Conservation (phyloP, 345 rosid species). For the Diplotaxis tenuifolia region DNA sequence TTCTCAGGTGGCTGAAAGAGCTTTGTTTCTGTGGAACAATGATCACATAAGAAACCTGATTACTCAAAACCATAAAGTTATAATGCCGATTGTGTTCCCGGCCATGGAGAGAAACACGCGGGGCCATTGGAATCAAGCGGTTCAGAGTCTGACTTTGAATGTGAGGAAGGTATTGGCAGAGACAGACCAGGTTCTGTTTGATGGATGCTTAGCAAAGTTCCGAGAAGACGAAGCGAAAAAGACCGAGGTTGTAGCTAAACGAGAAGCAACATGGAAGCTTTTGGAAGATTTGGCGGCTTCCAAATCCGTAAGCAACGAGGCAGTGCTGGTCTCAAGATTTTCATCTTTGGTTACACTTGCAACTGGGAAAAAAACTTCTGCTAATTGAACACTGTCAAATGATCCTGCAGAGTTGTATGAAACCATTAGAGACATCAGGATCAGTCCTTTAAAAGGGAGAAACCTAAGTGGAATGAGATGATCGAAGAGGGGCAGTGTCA, state of each 20-base stretch:
- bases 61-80: not conserved
- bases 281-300: not conserved
- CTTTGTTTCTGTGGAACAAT: not conserved
- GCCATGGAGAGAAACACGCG: not conserved
- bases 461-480: not conserved
- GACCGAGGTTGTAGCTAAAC: not conserved
- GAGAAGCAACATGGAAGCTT: not conserved
- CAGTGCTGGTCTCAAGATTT: slow-evolving; percentile 19
- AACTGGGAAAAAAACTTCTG: slow-evolving; percentile 18
- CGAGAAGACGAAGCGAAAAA: not conserved
- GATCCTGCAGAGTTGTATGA: not conserved
- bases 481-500: not conserved
- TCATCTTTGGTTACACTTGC: slow-evolving; percentile 49
- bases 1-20: not conserved
- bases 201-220: not conserved
- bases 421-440: not conserved
- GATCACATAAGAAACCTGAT: not conserved
- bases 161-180: not conserved
- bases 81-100: not conserved
- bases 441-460: not conserved
- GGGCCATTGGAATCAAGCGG: not conserved
- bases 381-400: slow-evolving; percentile 37
- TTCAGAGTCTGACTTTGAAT: not conserved
- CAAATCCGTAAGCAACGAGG: not conserved
- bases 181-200: not conserved